Conservation (phyloP, 768 basidiomycete species). For the Udeniomyces megalosporus region DNA sequence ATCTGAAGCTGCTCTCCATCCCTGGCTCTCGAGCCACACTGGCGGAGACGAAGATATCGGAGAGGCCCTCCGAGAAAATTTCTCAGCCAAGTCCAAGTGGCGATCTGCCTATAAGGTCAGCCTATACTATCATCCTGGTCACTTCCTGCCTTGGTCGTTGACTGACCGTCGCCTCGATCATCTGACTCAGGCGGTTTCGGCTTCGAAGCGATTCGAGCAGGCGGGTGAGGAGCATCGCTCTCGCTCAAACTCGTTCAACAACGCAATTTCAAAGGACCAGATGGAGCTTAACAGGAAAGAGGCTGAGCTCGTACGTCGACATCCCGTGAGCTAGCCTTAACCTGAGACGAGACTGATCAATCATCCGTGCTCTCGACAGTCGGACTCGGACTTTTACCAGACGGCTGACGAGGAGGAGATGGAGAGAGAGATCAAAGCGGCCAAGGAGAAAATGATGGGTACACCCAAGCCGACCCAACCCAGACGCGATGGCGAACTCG, state of each 20-base stretch:
- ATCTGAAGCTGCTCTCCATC: constrained; percentile 47
- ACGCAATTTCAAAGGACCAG: background rate
- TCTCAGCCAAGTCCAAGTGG: constrained; percentile 26
- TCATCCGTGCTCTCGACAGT: background rate
- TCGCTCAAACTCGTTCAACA: background rate
- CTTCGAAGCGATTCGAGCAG: background rate
- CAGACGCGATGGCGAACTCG: too few species aligned
- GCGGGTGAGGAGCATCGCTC: background rate
- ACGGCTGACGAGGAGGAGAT: constrained; percentile 8
- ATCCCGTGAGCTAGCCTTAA: too few species aligned
- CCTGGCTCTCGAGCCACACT: constrained; percentile 56
- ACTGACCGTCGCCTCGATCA: too few species aligned
- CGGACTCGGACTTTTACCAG: background rate
- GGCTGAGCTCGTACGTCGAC: background rate
- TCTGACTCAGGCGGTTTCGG: background rate
- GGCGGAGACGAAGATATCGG: constrained; percentile 59
- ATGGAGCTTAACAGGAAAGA: background rate
- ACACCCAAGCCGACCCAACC: too few species aligned
- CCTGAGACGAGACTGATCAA: too few species aligned
- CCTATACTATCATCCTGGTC: too few species aligned
- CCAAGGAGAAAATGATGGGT: background rate
- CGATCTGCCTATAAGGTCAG: background rate
- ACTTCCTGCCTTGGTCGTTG: background rate
- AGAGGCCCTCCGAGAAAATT: constrained; percentile 51
- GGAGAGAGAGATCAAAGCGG: background rate